Percentiles rank a stretch among this genome's conserved stretches.
Evolutionary conservation across 1,139 yeast genomes (phyloP).

Genomic region (Blastobotrys persicus): DNA sequence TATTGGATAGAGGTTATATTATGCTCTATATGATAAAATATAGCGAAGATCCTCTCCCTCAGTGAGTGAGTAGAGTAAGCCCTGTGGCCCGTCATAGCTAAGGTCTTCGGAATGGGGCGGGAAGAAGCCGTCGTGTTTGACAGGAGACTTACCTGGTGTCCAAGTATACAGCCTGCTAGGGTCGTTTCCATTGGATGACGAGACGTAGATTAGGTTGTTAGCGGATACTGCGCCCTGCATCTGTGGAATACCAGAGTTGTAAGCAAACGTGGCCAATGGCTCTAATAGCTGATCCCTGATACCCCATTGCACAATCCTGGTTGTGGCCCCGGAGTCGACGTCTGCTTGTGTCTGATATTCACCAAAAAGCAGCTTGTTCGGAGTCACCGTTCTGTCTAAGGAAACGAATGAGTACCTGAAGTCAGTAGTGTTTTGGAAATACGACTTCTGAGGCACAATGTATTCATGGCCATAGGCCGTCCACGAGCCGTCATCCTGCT

Average conservation of each 20-base stretch:
- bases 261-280: conserved; percentile 8
- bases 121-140: background rate
- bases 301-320: conserved; percentile 11
- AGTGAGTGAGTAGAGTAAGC: conserved; percentile 10
- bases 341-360: conserved; percentile 9
- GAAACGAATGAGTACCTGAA: conserved; percentile 9
- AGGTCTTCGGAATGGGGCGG: conserved; percentile 14
- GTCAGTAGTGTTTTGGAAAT: conserved; percentile 7
- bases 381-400: conserved; percentile 11
- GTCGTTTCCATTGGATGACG: conserved; percentile 5
- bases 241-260: conserved; percentile 13
- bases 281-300: too few species aligned
- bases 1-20: too few species aligned
- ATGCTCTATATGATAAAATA: too few species aligned
- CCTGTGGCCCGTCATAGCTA: conserved; percentile 4
- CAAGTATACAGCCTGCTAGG: conserved; percentile 11
- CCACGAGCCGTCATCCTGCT: conserved; percentile 11
- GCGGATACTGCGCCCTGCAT: conserved; percentile 15
- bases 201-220: conserved; percentile 8
- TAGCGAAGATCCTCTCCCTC: too few species aligned
- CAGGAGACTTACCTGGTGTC: conserved; percentile 10
- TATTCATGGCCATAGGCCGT: conserved; percentile 15
- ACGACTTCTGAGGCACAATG: conserved; percentile 14
- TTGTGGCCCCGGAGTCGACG: conserved; percentile 1
- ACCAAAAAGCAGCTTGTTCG: conserved; percentile 14